Evolutionary conservation across 371 early-diverging fungal genomes (phyloP), one percentile per base, ranked within the genome.

Genomic region (Conidiobolus incongruus): DNA sequence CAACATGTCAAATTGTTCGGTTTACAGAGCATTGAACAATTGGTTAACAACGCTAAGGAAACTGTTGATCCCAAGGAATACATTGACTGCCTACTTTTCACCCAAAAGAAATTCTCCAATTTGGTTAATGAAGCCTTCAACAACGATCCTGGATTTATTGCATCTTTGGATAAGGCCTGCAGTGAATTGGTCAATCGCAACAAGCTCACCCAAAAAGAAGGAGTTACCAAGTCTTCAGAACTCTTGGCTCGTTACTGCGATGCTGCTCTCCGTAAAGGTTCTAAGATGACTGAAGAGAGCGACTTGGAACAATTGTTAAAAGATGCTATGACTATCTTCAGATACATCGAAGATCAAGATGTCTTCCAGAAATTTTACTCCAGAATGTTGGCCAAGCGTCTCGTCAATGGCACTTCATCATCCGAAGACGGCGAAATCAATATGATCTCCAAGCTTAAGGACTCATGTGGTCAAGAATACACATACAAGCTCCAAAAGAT

Each of bases 361-460:
- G 76, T 91, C 10, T 93, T 90, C 61, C 90, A 88, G 55, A 83
- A 85, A 62, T 82, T 84, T 43, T 93, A 93, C 57, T 72, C 78
- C 11, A 70, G 75, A 44, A 71, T 72, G 62, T 53, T 93, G 48
- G 84, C 90, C 31, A 81, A 82, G 43, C 84, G 94, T 19, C 63
- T 93, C 7, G 77, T 93, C 21, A 67, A 79, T 52, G 66, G 66
- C 22, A 66, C 69, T 4, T 86, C 85, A 8, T 65, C 69, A 19
- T 80, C 79, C 8, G 77, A 82, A 46, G 89, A 93, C 46, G 63
- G 77, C 38, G 92, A 92, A 54, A 68, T 69, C 20, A 70, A 65
- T 22, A 83, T 86, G 81, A 82, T 87, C 15, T 70, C 76, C 5
- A 68, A 69, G 41, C 60, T 86, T 26, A 81, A 83, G 62, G 91